Base-by-base conservation (phyloP, 208 protist species). In the Kentomonas sorsogonicus region DNA sequence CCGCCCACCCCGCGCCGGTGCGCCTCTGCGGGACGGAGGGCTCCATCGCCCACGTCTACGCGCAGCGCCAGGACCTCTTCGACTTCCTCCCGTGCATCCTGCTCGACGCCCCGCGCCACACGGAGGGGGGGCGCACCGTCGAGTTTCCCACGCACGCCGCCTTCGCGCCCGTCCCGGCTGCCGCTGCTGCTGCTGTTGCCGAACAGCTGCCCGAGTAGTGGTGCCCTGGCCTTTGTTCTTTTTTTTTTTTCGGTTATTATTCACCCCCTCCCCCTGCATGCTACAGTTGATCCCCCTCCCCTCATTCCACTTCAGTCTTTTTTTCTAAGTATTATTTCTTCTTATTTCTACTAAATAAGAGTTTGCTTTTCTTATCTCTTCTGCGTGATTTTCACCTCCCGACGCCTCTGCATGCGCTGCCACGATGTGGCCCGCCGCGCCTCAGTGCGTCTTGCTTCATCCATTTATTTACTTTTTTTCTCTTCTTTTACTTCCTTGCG, bases 31-130 rank as follows among this genome's bases (percentile, higher is more conserved):
- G 87, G 18, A 87, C 84, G 7, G 75, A 75, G 7, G 60, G 64
- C 0, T 86, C 83, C n/a, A 76, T 90, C 15, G 74, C 82, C 25
- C 86, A 79, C 44, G 43, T 88, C 25, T 91, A 90, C 53, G 87
- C 84, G 3, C 63, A 83, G 43, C 79, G 90, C 16, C 87, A 91
- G 48, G 79, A 91, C 53, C 73, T 91, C 23, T 78, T 64, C 27
- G 87, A 94, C 52, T 94, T 94, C 59, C 63, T 94, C n/a, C 84
- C 87, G 16, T 73, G 66, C 26, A 80, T 94, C 36, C 52, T 91
- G 60, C 69, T 94, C 16, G 80, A 94, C 30, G 40, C 61, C 3
- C 71, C 81, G 1, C 58, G 27, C 0, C 87, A 94, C 70, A 65
- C 53, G 30, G 87, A 94, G 71, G 61, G 57, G 6, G 79, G 64